These are phyloP conservation scores for Gossypium aridum DNA, from an alignment of 441 rosid species.

Conservation along the genomic window DNA sequence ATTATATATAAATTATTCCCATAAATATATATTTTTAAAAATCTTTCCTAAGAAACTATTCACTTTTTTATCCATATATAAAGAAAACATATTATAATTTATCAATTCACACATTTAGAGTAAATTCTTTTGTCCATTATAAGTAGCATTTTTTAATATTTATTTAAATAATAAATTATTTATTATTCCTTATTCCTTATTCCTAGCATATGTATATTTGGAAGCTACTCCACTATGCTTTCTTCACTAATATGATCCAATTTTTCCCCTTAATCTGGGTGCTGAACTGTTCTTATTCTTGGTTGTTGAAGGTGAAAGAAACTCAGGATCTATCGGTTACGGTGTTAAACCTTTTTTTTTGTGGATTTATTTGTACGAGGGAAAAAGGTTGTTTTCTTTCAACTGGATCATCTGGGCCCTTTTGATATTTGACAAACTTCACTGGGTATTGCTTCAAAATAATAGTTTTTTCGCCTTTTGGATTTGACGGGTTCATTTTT, in stretches of 20 bases:
- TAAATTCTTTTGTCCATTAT: too few species aligned
- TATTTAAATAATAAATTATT: too few species aligned
- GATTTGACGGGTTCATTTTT: constrained; percentile 25
- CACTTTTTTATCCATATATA: too few species aligned
- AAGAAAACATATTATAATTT: too few species aligned
- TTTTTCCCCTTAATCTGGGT: constrained; percentile 15
- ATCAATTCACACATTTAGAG: too few species aligned
- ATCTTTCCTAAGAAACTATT: too few species aligned
- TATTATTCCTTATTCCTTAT: too few species aligned
- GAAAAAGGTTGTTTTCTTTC: constrained; percentile 24
- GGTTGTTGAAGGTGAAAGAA: constrained; percentile 4
- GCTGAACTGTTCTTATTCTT: constrained; percentile 3
- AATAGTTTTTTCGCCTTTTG: constrained; percentile 26
- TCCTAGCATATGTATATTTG: background rate
- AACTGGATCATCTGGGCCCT: constrained; percentile 34
- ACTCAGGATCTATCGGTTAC: background rate
- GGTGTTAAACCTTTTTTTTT: constrained; percentile 9
- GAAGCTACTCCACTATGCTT: background rate
- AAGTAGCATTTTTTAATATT: too few species aligned
- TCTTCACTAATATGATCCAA: constrained; percentile 6
- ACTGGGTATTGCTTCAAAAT: constrained; percentile 29
- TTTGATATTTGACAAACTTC: constrained; percentile 24
- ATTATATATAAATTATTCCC: too few species aligned
- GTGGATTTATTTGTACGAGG: constrained; percentile 5
- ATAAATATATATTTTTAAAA: too few species aligned